Percentiles rank a stretch among this genome's conserved stretches.
These are phyloP conservation scores for Solanum boliviense DNA, from an alignment of 257 asterid species.

Conservation along the genomic window DNA sequence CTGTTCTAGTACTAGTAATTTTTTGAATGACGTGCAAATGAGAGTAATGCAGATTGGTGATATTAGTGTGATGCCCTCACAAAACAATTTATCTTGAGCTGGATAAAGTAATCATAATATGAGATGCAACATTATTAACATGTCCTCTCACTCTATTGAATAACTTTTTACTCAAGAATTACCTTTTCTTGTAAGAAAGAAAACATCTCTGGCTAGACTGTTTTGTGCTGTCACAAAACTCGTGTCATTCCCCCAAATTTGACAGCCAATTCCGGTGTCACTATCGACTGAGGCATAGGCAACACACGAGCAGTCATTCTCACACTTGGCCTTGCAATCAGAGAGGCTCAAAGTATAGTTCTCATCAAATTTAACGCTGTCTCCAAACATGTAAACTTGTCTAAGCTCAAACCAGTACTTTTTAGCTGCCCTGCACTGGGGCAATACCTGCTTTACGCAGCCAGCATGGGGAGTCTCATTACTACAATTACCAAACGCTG, in stretches of 20 bases:
- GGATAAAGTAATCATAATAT: background rate
- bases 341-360: slow-evolving; percentile 4
- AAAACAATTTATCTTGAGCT: background rate
- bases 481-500: background rate
- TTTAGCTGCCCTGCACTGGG: slow-evolving; percentile 8
- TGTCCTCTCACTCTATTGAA: background rate
- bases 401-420: background rate
- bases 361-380: background rate
- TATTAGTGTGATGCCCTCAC: background rate
- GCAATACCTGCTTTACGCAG: slow-evolving; percentile 4
- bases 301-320: slow-evolving; percentile 8
- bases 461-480: background rate
- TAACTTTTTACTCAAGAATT: background rate
- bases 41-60: background rate
- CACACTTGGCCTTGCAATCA: slow-evolving; percentile 15
- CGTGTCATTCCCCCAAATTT: background rate
- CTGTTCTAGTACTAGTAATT: background rate
- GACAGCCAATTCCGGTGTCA: slow-evolving; percentile 1
- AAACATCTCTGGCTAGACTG: background rate
- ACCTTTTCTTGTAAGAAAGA: background rate
- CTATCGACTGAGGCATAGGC: slow-evolving; percentile 4
- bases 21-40: background rate
- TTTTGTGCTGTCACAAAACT: background rate
- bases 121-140: background rate
- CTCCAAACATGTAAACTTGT: background rate